phyloP scores from a whole-genome alignment of 2,329 filamentous ascomycete species.

The Colletotrichum filicis region DNA sequence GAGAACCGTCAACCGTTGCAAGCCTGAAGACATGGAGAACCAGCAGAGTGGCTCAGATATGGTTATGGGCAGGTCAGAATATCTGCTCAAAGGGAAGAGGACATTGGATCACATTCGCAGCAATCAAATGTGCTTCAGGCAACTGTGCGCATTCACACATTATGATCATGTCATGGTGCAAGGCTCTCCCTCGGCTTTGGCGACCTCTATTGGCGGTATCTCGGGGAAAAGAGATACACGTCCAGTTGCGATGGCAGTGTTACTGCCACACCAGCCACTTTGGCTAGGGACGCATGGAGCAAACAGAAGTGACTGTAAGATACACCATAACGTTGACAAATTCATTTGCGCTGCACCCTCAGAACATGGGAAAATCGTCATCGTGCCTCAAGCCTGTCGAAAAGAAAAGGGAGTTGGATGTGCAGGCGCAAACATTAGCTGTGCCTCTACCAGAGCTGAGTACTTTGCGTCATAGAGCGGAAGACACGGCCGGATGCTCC shows the following conservation, averaged over 20 bases:
- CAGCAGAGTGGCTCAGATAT: constrained; percentile 8
- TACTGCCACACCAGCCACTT: background rate
- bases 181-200: background rate
- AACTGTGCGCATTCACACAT: background rate
- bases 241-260: background rate
- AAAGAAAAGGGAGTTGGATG: background rate
- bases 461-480: background rate
- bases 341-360: background rate
- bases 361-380: background rate
- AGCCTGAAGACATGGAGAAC: constrained; percentile 15
- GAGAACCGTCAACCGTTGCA: constrained; percentile 29
- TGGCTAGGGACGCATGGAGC: background rate
- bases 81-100: background rate
- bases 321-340: background rate
- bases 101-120: background rate
- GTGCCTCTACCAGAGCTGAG: background rate
- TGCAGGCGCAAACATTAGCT: background rate
- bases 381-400: background rate
- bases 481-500: background rate
- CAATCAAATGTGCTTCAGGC: background rate
- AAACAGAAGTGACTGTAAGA: background rate
- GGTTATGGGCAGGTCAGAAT: background rate
- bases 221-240: background rate
- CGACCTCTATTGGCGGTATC: background rate
- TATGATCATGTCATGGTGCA: background rate